These are phyloP conservation scores for Colletotrichum phormii DNA, from an alignment of 2,329 filamentous ascomycete species.

Conservation along the genomic window DNA sequence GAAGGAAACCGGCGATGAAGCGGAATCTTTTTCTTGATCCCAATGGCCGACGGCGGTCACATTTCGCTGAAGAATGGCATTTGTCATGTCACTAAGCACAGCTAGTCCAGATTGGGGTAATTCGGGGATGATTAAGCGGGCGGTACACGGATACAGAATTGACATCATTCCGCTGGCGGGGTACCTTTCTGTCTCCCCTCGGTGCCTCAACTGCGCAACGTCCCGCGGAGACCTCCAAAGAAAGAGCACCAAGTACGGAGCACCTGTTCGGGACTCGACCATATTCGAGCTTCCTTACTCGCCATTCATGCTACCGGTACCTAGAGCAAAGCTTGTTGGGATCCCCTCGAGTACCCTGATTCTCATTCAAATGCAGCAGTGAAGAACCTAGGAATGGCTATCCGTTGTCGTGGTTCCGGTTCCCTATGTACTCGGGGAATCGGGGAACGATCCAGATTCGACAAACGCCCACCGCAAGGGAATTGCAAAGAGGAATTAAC, in stretches of 20 bases:
- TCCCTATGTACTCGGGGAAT: background rate
- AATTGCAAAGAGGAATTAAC: background rate
- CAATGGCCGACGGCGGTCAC: too few relatives aligned
- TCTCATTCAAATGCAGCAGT: background rate
- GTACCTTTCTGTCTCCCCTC: background rate
- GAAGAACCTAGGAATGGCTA: too few relatives aligned
- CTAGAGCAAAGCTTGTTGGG: background rate
- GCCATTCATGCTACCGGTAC: background rate
- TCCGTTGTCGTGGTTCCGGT: background rate
- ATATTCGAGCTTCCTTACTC: background rate
- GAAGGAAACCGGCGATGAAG: background rate
- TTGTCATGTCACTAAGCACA: background rate
- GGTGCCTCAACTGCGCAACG: background rate
- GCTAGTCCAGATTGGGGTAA: background rate
- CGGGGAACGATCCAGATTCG: background rate
- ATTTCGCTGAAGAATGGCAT: slow-evolving; percentile 14
- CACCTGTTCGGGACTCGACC: background rate
- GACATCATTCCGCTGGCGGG: slow-evolving; percentile 26
- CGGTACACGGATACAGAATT: background rate
- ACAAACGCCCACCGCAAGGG: background rate
- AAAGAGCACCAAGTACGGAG: background rate
- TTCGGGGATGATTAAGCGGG: slow-evolving; percentile 10
- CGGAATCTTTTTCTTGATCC: background rate
- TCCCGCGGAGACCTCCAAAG: background rate
- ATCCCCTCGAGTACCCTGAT: background rate